Conservation (phyloP, 169 alveolate genomes). For the Blepharisma undulans region DNA sequence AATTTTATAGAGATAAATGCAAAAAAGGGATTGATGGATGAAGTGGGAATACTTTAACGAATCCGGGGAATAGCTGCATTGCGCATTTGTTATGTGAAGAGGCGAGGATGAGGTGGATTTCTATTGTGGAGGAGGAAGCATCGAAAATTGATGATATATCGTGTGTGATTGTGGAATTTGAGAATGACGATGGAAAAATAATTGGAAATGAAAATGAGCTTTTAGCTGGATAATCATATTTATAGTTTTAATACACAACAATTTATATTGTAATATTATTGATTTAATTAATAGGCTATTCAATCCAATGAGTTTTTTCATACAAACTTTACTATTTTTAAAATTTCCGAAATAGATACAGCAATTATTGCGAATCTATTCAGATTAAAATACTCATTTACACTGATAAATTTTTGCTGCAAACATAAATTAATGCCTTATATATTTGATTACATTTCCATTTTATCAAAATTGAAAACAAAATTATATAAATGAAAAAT, state of each 20-base stretch:
- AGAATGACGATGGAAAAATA: not conserved
- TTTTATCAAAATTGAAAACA: too few species aligned
- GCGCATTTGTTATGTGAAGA: slow-evolving; percentile 28
- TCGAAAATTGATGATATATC: slow-evolving; percentile 21
- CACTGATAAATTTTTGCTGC: too few species aligned
- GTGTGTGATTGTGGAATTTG: not conserved
- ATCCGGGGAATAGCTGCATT: not conserved
- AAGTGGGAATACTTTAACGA: not conserved
- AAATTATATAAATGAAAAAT: too few species aligned
- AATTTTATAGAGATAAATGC: not conserved
- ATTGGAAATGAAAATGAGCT: not conserved
- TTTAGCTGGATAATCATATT: not conserved
- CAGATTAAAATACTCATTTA: too few species aligned
- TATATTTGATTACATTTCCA: too few species aligned
- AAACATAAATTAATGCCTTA: too few species aligned
- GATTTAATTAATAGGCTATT: too few species aligned
- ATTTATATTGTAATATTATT: too few species aligned
- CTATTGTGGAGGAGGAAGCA: slow-evolving; percentile 6
- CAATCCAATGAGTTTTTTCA: too few species aligned
- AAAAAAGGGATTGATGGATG: not conserved
- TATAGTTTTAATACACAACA: not conserved
- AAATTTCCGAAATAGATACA: too few species aligned
- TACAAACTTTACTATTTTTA: too few species aligned
- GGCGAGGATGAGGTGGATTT: slow-evolving; percentile 19
- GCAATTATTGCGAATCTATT: too few species aligned